Evolutionary conservation across 768 basidiomycete genomes (phyloP).

Genomic region (Termitomyces sp.): DNA sequence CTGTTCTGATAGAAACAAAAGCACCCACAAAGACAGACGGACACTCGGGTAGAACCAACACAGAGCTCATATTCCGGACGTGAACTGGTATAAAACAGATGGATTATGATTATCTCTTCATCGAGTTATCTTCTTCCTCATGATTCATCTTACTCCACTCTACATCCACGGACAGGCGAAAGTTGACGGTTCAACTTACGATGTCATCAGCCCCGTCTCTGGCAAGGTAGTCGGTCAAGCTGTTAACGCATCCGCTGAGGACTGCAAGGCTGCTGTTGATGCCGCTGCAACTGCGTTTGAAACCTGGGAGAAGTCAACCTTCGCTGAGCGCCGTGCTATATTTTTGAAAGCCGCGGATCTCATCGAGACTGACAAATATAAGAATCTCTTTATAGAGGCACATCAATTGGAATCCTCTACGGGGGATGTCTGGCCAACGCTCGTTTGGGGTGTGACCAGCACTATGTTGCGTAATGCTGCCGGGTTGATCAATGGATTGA

Average conservation of each 20-base stretch:
- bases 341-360: slow-evolving; percentile 47
- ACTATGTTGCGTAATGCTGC: slow-evolving; percentile 29
- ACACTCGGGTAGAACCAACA: too few species aligned
- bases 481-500: slow-evolving; percentile 30
- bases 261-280: slow-evolving; percentile 41
- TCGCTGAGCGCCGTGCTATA: slow-evolving; percentile 36
- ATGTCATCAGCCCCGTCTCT: slow-evolving; percentile 9
- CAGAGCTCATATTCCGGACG: too few species aligned
- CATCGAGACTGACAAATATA: slow-evolving; percentile 36
- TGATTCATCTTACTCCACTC: not conserved
- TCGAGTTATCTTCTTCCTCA: not conserved
- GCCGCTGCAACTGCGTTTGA: slow-evolving; percentile 42
- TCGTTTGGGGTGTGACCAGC: slow-evolving; percentile 22
- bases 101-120: too few species aligned
- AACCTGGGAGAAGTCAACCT: slow-evolving; percentile 38
- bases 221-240: slow-evolving; percentile 38
- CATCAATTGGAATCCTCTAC: slow-evolving; percentile 36
- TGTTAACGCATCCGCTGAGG: slow-evolving; percentile 40
- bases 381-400: slow-evolving; percentile 26
- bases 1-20: too few species aligned
- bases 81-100: too few species aligned
- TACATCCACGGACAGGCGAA: not conserved
- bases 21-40: too few species aligned
- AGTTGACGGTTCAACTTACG: not conserved
- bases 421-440: slow-evolving; percentile 19